Conservation (phyloP, 768 basidiomycete genomes). For the Tylopilus sp. region DNA sequence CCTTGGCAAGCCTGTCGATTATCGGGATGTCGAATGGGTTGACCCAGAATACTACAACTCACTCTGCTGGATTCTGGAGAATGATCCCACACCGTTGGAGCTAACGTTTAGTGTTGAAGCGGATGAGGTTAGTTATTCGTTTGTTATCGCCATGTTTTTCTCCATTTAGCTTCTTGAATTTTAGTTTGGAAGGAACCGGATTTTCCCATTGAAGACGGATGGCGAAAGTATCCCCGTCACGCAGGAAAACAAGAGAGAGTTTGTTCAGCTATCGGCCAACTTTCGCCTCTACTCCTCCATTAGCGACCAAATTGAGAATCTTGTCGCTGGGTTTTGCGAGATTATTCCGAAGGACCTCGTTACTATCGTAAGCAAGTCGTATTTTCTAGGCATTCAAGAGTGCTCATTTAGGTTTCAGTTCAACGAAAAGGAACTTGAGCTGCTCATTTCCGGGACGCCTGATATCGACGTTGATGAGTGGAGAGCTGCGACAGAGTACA, state of each 20-base stretch:
- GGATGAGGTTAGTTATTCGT: conserved; percentile 59
- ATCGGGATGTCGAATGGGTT: conserved; percentile 95
- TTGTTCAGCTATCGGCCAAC: conserved; percentile 92
- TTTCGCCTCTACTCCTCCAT: conserved; percentile 93
- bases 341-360: conserved; percentile 96
- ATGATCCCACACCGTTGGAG: conserved; percentile 83
- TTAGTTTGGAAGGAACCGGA: conserved; percentile 87
- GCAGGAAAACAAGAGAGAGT: conserved; percentile 95
- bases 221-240: conserved; percentile 87
- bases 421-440: conserved; percentile 91
- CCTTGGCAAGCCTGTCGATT: conserved; percentile 90
- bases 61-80: conserved; percentile 96
- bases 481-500: conserved; percentile 90
- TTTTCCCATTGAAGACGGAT: conserved; percentile 81
- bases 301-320: conserved; percentile 90
- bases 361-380: conserved; percentile 66
- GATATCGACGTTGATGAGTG: conserved; percentile 98
- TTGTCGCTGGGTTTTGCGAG: conserved; percentile 92
- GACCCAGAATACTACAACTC: conserved; percentile 99
- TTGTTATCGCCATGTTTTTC: neutral
- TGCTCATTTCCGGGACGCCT: conserved; percentile 95
- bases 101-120: conserved; percentile 95
- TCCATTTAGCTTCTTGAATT: neutral
- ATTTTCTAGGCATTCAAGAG: neutral
- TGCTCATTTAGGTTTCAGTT: conserved; percentile 49